Base-by-base conservation (phyloP, 371 early-diverging fungal genomes). In the Apophysomyces ossiformis region DNA sequence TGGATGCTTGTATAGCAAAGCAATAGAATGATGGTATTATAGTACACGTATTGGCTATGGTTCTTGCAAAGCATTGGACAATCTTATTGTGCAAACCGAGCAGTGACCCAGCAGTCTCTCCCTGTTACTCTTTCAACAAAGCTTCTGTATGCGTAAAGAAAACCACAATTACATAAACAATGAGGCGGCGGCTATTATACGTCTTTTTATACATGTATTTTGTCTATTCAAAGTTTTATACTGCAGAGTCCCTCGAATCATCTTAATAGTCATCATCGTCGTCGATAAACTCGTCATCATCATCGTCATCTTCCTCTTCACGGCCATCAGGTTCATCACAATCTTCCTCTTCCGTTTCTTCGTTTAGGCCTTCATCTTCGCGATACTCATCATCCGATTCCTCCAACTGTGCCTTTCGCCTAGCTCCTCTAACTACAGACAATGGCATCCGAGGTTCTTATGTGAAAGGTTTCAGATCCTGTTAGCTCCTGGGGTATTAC, bases 391-490 rank as follows among this genome's bases (percentile, higher is more conserved):
- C 77, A 18, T 87, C 85, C 12, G 79, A 80, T 38, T 79, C 79
- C 0, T 79, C 74, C 38, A 71, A 68, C 6, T 74, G 67, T 36
- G 69, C 46, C 57, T 71, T 61, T 68, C 75, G 64, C 46, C 78
- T 46, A 63, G 80, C 67, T 66, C 82, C 68, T 64, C 64, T 68
- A 58, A 68, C 18, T 58, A 70, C 58, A 9, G 69, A 66, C 35
- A 87, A 58, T 6, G 85, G 80, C 77, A 81, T 83, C 4, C 66
- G 68, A n/a, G 72, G 70, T 61, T 82, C 84, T 84, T 69, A n/a
- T 11, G 9, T 58, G 43, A 13, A 41, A 38, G 32, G 13, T 15
- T 64, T n/a, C 35, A 54, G 11, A 26, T 4, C 32, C 15, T 50
- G 46, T 11, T 41, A 41, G 41, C 32, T 26, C 2, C 0, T 2